Percentiles rank a stretch among this genome's conserved stretches.
Conservation (phyloP, 768 basidiomycete genomes). For the Phylloporus sp. region DNA sequence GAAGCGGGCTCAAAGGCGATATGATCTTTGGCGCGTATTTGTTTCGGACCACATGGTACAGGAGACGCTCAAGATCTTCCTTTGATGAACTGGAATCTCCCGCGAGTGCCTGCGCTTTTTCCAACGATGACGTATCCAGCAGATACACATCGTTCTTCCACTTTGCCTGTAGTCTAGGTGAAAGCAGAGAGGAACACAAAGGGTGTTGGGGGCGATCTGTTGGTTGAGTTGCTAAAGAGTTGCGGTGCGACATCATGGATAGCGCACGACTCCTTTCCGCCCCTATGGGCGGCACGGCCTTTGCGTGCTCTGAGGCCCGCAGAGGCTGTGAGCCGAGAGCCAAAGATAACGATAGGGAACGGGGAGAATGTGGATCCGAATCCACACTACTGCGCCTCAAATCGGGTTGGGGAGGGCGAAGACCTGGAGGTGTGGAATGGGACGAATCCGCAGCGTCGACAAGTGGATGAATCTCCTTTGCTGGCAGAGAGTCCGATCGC, state of each 20-base stretch:
- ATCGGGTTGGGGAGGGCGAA: slow-evolving; percentile 10
- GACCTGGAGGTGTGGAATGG: slow-evolving; percentile 20
- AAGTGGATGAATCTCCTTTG: not conserved
- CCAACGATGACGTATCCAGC: not conserved
- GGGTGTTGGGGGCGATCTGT: not conserved
- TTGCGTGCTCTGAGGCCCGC: slow-evolving; percentile 18
- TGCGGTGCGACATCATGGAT: slow-evolving; percentile 14
- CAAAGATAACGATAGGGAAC: slow-evolving; percentile 20
- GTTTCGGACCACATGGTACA: slow-evolving; percentile 24
- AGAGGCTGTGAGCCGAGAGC: slow-evolving; percentile 28
- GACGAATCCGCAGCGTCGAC: not conserved
- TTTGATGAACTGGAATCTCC: slow-evolving; percentile 5
- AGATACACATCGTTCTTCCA: not conserved
- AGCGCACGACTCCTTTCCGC: slow-evolving; percentile 27
- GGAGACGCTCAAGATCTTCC: slow-evolving; percentile 22
- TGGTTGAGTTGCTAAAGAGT: not conserved
- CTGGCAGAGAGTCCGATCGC: slow-evolving; percentile 14
- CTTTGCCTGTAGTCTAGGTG: slow-evolving; percentile 3
- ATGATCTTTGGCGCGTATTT: slow-evolving; percentile 25
- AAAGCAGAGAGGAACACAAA: slow-evolving; percentile 10
- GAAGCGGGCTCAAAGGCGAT: slow-evolving; percentile 33
- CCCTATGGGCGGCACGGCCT: slow-evolving; percentile 25
- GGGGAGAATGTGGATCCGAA: not conserved
- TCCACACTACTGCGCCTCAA: slow-evolving; percentile 7
- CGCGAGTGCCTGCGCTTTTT: not conserved